Base-by-base conservation (phyloP, 192 early-diverging fungal genomes). In the Rhizophagus clarus region DNA sequence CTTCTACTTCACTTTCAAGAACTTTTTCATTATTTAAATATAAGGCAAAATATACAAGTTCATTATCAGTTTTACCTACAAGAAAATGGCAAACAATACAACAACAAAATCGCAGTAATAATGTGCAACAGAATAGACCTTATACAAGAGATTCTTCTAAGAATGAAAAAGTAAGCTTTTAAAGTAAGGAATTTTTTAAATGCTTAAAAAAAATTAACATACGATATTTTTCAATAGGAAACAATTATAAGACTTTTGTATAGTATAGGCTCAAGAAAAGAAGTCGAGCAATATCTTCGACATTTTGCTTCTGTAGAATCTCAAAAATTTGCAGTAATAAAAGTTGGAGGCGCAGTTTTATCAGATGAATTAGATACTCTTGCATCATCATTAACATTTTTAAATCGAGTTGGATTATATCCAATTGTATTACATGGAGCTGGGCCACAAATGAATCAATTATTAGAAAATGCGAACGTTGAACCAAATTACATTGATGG, bases 281-380 rank as follows among this genome's bases (percentile, higher is more conserved):
- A 99, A 81, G 97, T 98, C 26, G 97, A 99, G 83, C 97, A 98
- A 89, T 99, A 99, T 78, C 90, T 99, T 72, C 91, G 94, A 42
- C 96, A 97, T 81, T 99, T 99, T 83, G 95, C 96, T 1, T 96
- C 95, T 0, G 98, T 98, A 63, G 97, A 98, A 85, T 96, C 95
- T 28, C 98, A 99, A 89, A 97, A 98, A 88, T 99, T 99, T 87
- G 98, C 98, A 10, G 97, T 99, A 51, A 98, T 99, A 89, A 99
- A 99, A 85, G 98, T 99, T 29, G 96, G 95, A 74, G 96, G 97
- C 3, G 95, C 95, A 2, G 95, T 99, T n/a, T 86, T 99, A 69
- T 95, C 96, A 8, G 96, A 99, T 80, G 96, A 98, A 72, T 89
- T 99, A 61, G 96, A 97, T 67, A 96, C 96, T 24, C 84, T 99